Conservation (phyloP, 257 asterid genomes). For the Solanum chiquidenum region DNA sequence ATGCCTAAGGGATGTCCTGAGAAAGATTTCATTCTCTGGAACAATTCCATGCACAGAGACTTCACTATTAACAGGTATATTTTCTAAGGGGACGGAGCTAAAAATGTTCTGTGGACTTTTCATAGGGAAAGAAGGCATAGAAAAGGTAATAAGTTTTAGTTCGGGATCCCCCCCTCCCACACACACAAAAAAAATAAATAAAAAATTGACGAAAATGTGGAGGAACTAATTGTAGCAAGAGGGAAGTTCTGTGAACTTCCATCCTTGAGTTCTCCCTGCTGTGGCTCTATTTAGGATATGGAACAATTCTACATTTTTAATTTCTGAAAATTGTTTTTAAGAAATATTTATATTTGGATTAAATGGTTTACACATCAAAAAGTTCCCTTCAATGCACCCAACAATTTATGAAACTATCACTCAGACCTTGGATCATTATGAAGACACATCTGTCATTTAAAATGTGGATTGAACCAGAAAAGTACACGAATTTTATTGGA, state of each 20-base stretch:
- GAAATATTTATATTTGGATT: not conserved
- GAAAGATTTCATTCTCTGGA: slow-evolving; percentile 60
- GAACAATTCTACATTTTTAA: not conserved
- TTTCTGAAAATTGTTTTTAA: not conserved
- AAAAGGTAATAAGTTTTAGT: not conserved
- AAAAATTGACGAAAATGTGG: not conserved
- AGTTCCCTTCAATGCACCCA: not conserved
- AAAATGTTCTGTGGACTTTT: not conserved
- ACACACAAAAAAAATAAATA: not conserved
- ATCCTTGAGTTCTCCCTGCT: not conserved
- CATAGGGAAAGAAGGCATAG: not conserved
- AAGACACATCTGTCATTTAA: not conserved
- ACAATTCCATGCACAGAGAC: slow-evolving; percentile 69
- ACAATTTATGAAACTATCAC: not conserved
- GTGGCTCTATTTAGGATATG: not conserved
- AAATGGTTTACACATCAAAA: not conserved
- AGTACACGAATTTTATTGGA: not conserved
- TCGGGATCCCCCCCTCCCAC: not conserved
- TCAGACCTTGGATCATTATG: not conserved
- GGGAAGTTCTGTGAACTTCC: not conserved
- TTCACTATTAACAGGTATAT: slow-evolving; percentile 82
- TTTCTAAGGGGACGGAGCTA: not conserved
- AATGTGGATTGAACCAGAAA: not conserved
- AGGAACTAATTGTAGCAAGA: not conserved
- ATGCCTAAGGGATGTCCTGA: slow-evolving; percentile 40